Evolutionary conservation across 306 rosid species (phyloP), one percentile per base, ranked within the genome.

Genomic region (Quercus berberidifolia): DNA sequence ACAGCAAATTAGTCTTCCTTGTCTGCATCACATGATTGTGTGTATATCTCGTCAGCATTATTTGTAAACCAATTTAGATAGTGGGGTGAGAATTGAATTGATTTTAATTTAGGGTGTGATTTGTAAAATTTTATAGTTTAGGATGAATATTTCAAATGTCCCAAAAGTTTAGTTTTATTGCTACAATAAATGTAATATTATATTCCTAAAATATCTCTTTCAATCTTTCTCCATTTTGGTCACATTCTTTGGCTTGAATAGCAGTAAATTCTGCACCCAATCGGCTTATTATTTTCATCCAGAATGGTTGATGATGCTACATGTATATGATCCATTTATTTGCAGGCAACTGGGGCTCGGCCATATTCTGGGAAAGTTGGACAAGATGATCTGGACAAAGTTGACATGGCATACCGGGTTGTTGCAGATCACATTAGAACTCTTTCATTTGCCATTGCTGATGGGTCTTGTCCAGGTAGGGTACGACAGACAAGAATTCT

Each of bases 331-430:
- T 68, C 72, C 41, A 49, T 59, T 52, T 74, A 6, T 84, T 74
- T 85, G 71, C 75, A 95, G 99, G 94, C 90, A 78, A 95, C 99
- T 60, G 99, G 97, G 59, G 94, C 98, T 77, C 86, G 71, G 65
- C 87, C 99, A 28, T 95, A 93, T 82, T 81, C 94, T 76, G 97
- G 99, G 64, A 95, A 91, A 88, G 90, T 95, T 68, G 98, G 98
- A 75, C 41, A 84, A 49, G 99, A 93, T 71, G 99, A 95, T 79
- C 80, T 71, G 23, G 97, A 95, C 84, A 89, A 90, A 73, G 83
- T 93, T 73, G 99, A 95, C 90, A 91, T 95, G 97, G 99, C 97
- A 59, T 95, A 95, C 82, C 89, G 99, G 85, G 98, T 95, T 74
- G 93, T 83, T 78, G 84, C 83, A 46, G 85, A 87, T 79, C 87